Base-by-base conservation (phyloP, 202 grass and related monocot genomes). In the Digitaria exilis region DNA sequence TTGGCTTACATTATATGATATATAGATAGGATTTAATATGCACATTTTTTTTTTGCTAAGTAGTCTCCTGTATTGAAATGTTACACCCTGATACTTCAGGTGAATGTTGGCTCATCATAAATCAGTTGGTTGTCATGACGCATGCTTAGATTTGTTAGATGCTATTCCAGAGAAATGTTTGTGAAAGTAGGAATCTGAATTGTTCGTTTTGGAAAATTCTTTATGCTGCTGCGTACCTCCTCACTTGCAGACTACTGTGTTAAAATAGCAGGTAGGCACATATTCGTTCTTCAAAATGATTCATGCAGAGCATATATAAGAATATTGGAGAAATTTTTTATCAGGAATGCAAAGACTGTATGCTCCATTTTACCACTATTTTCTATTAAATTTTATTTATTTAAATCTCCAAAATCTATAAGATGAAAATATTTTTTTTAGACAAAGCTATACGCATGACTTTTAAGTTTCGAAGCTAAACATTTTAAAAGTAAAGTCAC, bases 201-300 rank as follows among this genome's bases (percentile, higher is more conserved):
- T 52, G 12, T 79, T 80, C 43, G 31, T 51, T 69, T 42, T 10
- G 12, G 24, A 72, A 84, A 50, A 32, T 67, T 68, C 61, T 1
- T 1, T 15, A 57, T 73, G 42, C 2, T 32, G 46, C 3, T 43
- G 24, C 5, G 21, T 6, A 26, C 46, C n/a, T 78, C 56, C 60
- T 73, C 51, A 10, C 6, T 67, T 37, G 19, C 18, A 48, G 3
- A 71, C 0, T 28, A 70, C 11, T 39, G n/a, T n/a, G n/a, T n/a
- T n/a, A n/a, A 32, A 22, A 80, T 54, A 17, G 50, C 3, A 24
- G 59, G 1, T n/a, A 9, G 28, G 61, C 13, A 54, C 30, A 80
- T 80, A 37, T 39, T 52, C 62, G 64, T 31, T 65, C 43, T 24
- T 35, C 65, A 6, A 9, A 50, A 32, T 7, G 11, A 2, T 49